phyloP scores from a whole-genome alignment of 257 asterid species.

The Ballota nigra region DNA sequence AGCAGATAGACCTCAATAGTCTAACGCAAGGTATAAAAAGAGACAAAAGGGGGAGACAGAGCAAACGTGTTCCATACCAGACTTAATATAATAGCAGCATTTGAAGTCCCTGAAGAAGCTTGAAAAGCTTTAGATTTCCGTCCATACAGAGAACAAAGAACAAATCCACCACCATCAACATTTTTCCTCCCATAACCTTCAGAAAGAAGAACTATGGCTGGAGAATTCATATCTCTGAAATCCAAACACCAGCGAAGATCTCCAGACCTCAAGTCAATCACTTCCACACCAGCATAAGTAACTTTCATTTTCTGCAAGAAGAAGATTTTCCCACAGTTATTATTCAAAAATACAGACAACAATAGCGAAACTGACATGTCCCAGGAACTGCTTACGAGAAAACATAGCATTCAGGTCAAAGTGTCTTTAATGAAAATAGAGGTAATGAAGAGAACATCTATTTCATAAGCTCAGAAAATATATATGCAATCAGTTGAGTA shows the following conservation, averaged over 20 bases:
- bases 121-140: slow-evolving; percentile 97
- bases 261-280: slow-evolving; percentile 81
- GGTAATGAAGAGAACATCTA: not conserved
- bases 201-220: slow-evolving; percentile 71
- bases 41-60: not conserved
- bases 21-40: not conserved
- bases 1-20: not conserved
- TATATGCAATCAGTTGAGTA: not conserved
- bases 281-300: slow-evolving; percentile 83
- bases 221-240: slow-evolving; percentile 97
- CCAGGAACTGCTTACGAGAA: slow-evolving; percentile 16
- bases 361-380: slow-evolving; percentile 2
- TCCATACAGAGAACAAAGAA: slow-evolving; percentile 90
- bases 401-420: slow-evolving; percentile 1
- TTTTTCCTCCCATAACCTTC: slow-evolving; percentile 86
- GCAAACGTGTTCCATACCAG: slow-evolving; percentile 46
- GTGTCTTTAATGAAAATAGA: not conserved
- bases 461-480: slow-evolving; percentile 2
- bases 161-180: slow-evolving; percentile 73
- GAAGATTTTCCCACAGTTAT: slow-evolving; percentile 14
- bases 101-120: slow-evolving; percentile 93
- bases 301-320: slow-evolving; percentile 82
- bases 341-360: not conserved
- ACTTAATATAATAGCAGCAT: slow-evolving; percentile 60
- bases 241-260: slow-evolving; percentile 98